Percentiles rank a stretch among this genome's conserved stretches.
Conservation (phyloP, 768 basidiomycete species). For the Exsudoporus frostii region DNA sequence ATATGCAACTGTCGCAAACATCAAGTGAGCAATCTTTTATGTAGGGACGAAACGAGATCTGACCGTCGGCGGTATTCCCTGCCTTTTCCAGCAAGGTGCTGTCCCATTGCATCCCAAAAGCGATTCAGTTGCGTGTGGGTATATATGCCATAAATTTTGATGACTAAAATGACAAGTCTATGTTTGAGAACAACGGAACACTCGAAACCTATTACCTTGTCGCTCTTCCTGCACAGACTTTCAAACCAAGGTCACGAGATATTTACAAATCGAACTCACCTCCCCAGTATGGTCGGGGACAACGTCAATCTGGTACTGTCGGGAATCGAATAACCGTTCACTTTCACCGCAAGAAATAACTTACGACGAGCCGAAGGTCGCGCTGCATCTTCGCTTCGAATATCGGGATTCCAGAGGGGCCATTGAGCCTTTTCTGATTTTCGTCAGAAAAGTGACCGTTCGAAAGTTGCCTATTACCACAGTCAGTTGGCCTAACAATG, state of each 20-base stretch:
- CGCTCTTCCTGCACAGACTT: conserved; percentile 33
- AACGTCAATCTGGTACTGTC: conserved; percentile 50
- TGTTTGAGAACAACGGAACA: background rate
- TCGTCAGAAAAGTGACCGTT: conserved; percentile 65
- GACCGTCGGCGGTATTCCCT: conserved; percentile 55
- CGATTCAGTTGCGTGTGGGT: conserved; percentile 46
- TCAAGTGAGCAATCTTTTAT: background rate
- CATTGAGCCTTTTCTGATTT: conserved; percentile 61
- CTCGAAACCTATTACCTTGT: conserved; percentile 32
- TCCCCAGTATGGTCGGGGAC: conserved; percentile 35
- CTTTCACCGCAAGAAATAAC: conserved; percentile 11
- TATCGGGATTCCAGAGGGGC: conserved; percentile 48
- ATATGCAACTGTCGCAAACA: conserved; percentile 40
- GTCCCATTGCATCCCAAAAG: conserved; percentile 46
- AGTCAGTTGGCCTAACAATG: background rate
- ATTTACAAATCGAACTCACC: conserved; percentile 16
- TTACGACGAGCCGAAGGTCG: conserved; percentile 49
- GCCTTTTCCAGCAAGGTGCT: conserved; percentile 41
- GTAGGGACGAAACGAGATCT: background rate
- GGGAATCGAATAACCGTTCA: background rate
- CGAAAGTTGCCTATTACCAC: conserved; percentile 54
- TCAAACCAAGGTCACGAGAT: background rate
- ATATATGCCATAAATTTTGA: conserved; percentile 50
- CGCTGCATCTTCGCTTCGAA: conserved; percentile 67
- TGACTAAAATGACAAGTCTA: conserved; percentile 27